Conservation (phyloP, 352 stramenopile species). For the Halophytophthora polymorphica region DNA sequence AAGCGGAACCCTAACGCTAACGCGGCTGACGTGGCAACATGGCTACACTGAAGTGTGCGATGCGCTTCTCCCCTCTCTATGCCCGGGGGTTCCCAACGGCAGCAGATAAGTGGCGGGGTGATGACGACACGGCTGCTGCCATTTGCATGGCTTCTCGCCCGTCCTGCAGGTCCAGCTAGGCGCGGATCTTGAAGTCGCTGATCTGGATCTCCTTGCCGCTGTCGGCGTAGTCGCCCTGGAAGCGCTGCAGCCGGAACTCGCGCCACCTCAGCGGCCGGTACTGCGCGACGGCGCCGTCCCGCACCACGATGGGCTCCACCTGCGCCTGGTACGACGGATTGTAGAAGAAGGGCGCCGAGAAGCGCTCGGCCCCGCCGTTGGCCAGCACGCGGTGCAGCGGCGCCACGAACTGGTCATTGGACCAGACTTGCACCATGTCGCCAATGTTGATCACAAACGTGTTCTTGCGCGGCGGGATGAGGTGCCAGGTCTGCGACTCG, state of each 20-base stretch:
- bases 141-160: too few species aligned
- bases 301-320: slow-evolving; percentile 63
- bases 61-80: too few species aligned
- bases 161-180: too few species aligned
- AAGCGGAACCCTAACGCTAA: too few species aligned
- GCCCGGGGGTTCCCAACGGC: too few species aligned
- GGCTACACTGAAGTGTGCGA: too few species aligned
- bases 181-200: slow-evolving; percentile 51
- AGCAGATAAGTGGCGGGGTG: too few species aligned
- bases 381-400: slow-evolving; percentile 54
- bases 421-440: slow-evolving; percentile 63
- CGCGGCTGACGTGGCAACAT: too few species aligned
- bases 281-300: slow-evolving; percentile 26
- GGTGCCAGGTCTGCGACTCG: slow-evolving; percentile 40
- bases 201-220: slow-evolving; percentile 93
- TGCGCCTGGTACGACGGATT: slow-evolving; percentile 61
- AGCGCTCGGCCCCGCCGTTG: slow-evolving; percentile 31
- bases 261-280: slow-evolving; percentile 88
- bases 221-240: slow-evolving; percentile 91
- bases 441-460: slow-evolving; percentile 67
- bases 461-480: slow-evolving; percentile 39
- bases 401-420: slow-evolving; percentile 49
- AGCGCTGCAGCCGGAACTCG: slow-evolving; percentile 85
- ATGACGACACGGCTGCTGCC: too few species aligned
- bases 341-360: slow-evolving; percentile 67